Base-by-base conservation (phyloP, 225 moss, liverwort and hornwort species). In the Pleurozium schreberi region DNA sequence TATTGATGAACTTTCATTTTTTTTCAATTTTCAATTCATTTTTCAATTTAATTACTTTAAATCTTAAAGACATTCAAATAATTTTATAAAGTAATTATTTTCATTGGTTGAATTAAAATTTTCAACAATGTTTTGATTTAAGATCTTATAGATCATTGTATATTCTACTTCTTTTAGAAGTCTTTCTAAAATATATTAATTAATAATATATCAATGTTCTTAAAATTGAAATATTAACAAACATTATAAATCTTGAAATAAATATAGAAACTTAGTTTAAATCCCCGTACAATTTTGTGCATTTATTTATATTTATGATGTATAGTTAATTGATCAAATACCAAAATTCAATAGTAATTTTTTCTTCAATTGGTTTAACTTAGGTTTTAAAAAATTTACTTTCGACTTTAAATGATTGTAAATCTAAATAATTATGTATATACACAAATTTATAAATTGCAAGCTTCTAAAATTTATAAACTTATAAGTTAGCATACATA, bases 251-350 rank as follows among this genome's bases (percentile, higher is more conserved):
- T 28, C 11, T 40, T 27, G 18, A 7, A 0, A 0, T 40, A 18
- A 3, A 40, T 11, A 4, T 18, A 0, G 5, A 80, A 57, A 25
- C 0, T 57, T n/a, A n/a, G 2, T n/a, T 11, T 7, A 57, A 17
- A 27, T 23, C 3, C 3, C 28, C 12, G 1, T 28, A 40, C 3
- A n/a, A 1, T 57, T 23, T 58, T 18, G 18, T n/a, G 7, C 7
- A 11, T 17, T 38, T 22, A 9, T 3, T 34, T 55, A 77, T 23
- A 55, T 26, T 38, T 55, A 25, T 3, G 16, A 78, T 31, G 0
- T 75, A 21, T 14, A 21, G 5, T 49, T 49, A 0, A 3, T 14
- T 52, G 7, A 34, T 52, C 7, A 52, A 75, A 33, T 50, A 75
- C 18, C 7, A 33, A 50, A 45, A 75, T 31, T 47, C 6, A 31